Evolutionary conservation across 1,284 basidiomycete genomes (phyloP).

Genomic region (Pascua sp.): DNA sequence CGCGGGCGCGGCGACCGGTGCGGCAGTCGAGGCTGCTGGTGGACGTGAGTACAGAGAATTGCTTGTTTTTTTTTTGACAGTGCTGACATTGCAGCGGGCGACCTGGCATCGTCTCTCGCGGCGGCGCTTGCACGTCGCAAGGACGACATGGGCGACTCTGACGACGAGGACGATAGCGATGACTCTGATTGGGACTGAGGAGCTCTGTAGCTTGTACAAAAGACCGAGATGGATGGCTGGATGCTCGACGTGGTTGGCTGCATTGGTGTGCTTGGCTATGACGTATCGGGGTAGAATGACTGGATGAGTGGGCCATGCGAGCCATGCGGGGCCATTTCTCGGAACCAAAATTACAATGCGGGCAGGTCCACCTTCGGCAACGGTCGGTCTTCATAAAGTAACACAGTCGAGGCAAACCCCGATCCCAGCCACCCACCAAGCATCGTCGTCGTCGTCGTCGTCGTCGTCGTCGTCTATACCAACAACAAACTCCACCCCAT

Average conservation of each 20-base stretch:
- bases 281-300: too few species aligned
- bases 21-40: slow-evolving; percentile 7
- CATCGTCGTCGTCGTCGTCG: background rate
- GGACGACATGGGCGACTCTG: slow-evolving; percentile 82
- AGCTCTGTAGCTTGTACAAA: background rate
- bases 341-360: background rate
- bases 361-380: too few species aligned
- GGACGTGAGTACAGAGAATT: slow-evolving; percentile 18
- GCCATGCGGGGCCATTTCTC: background rate
- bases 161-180: slow-evolving; percentile 85
- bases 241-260: too few species aligned
- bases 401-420: too few species aligned
- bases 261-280: too few species aligned
- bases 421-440: background rate
- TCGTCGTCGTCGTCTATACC: background rate
- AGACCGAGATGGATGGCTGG: background rate
- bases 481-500: background rate
- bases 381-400: too few species aligned
- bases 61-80: slow-evolving; percentile 16
- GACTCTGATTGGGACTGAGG: background rate
- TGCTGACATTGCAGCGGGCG: slow-evolving; percentile 39
- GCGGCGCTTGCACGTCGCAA: slow-evolving; percentile 71
- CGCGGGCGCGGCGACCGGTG: slow-evolving; percentile 24
- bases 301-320: too few species aligned
- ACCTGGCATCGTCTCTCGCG: slow-evolving; percentile 64